These are phyloP conservation scores for Verticillium isaacii DNA, from an alignment of 2,329 filamentous ascomycete genomes.

Conservation along the genomic window DNA sequence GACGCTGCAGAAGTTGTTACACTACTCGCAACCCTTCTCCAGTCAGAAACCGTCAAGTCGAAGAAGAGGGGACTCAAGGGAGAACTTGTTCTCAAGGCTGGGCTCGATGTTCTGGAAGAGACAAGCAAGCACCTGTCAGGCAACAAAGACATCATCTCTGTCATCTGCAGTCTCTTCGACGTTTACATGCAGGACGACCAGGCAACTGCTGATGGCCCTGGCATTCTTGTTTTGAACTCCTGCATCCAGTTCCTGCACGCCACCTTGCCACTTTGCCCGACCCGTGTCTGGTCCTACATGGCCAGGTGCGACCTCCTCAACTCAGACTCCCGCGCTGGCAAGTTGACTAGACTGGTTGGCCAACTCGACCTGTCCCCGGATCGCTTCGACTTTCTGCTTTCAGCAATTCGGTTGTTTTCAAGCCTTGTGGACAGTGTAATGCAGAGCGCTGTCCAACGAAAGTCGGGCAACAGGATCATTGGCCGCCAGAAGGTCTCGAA, in stretches of 20 bases:
- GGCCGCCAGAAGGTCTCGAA: slow-evolving; percentile 39
- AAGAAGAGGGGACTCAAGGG: slow-evolving; percentile 14
- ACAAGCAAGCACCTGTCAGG: slow-evolving; percentile 48
- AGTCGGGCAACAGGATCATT: slow-evolving; percentile 45
- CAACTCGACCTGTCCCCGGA: slow-evolving; percentile 74
- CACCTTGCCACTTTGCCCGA: slow-evolving; percentile 69
- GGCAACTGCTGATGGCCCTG: slow-evolving; percentile 53
- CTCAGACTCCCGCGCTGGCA: slow-evolving; percentile 69
- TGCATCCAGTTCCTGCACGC: slow-evolving; percentile 78
- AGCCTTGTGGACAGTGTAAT: slow-evolving; percentile 72
- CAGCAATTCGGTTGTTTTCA: slow-evolving; percentile 69
- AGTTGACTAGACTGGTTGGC: slow-evolving; percentile 74
- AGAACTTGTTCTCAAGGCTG: slow-evolving; percentile 20
- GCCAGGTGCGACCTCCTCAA: slow-evolving; percentile 76
- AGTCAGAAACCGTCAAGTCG: slow-evolving; percentile 38
- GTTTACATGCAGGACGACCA: slow-evolving; percentile 55
- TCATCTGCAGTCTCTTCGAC: slow-evolving; percentile 84
- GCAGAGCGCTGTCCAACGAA: slow-evolving; percentile 62
- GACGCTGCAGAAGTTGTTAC: slow-evolving; percentile 69
- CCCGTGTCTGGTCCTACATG: slow-evolving; percentile 86
- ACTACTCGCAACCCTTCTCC: slow-evolving; percentile 67
- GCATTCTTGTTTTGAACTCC: slow-evolving; percentile 61
- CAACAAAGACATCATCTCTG: slow-evolving; percentile 70
- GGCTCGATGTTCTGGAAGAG: slow-evolving; percentile 50
- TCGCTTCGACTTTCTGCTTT: slow-evolving; percentile 71